phyloP scores from a whole-genome alignment of 176 grass and related monocot species.

The Paspalum notatum region DNA sequence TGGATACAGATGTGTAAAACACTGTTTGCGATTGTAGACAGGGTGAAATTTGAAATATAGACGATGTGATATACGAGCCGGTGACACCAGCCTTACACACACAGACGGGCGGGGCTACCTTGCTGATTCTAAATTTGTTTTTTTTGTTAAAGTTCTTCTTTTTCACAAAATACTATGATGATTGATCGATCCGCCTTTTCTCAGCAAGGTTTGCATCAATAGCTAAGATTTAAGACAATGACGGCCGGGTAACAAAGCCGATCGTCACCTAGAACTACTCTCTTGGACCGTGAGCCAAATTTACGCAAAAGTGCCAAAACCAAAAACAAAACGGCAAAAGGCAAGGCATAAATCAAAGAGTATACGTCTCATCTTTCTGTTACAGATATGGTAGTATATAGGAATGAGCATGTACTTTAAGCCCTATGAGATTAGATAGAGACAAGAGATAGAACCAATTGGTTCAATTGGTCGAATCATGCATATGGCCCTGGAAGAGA shows the following conservation, averaged over 20 bases:
- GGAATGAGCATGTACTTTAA: constrained; percentile 34
- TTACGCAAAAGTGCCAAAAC: background rate
- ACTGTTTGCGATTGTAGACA: too few species aligned
- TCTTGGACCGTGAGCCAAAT: constrained; percentile 3
- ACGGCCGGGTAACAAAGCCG: constrained; percentile 4
- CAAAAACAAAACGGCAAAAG: constrained; percentile 26
- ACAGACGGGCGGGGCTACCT: background rate
- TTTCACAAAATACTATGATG: background rate
- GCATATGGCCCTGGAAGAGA: background rate
- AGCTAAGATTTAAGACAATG: constrained; percentile 27
- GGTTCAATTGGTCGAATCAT: constrained; percentile 27
- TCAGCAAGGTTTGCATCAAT: background rate
- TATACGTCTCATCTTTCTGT: constrained; percentile 35
- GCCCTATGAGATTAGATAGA: constrained; percentile 19
- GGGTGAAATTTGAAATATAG: too few species aligned
- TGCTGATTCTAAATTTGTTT: background rate
- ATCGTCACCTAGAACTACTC: constrained; percentile 18
- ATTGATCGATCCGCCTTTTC: constrained; percentile 5
- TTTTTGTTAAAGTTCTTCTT: background rate
- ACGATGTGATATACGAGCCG: too few species aligned
- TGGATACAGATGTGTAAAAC: too few species aligned
- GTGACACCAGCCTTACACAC: too few species aligned
- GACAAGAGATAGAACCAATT: constrained; percentile 33
- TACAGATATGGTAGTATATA: constrained; percentile 32
- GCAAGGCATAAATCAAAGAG: background rate